Base-by-base conservation (phyloP, 352 stramenopile genomes). In the Pelagophyceae sp. region DNA sequence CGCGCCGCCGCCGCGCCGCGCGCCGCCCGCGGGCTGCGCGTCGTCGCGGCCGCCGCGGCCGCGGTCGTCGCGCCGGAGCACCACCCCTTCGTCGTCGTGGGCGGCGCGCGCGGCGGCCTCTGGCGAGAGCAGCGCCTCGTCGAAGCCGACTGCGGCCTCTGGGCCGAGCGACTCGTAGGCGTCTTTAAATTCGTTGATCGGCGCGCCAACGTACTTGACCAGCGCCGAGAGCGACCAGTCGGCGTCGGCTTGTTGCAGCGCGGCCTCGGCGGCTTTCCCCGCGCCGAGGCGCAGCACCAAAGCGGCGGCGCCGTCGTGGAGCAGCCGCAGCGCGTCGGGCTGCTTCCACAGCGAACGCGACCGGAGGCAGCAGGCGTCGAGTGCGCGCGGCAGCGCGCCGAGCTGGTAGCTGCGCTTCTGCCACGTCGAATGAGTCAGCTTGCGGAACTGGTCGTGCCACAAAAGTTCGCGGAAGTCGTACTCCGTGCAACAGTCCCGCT, bases 361-460 rank as follows among this genome's bases (percentile, higher is more conserved):
- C 35, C 67, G 33, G 67, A 74, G 33, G 38, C 67, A 74, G 17
- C 17, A 17, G 67, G 38, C 67, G 67, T 74, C 67, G 17, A 74
- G 38, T 1, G 67, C 67, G 2, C 27, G 2, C 0, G 33, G 35
- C 2, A 58, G 38, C 25, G 67, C 67, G 35, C 33, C 35, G 15
- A 33, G 19, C 17, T 29, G 17, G 67, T 54, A 74, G 38, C 17
- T 25, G 11, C 27, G 33, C 27, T n/a, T 19, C 6, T 35, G n/a
- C 2, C 2, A 1, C 20, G 20, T 54, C 11, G 2, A 11, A 11
- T 20, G 23, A 1, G 23, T 27, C 15, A 38, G 31, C 33, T 51
- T 54, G 20, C 67, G 33, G 67, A 74, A 74, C 35, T 74, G 67
- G 35, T 51, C 67, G 67, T 74, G 67, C 67, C 33, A 58, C 15